Evolutionary conservation across 176 grass and related monocot genomes (phyloP).

Genomic region (Eleusine coracana): DNA sequence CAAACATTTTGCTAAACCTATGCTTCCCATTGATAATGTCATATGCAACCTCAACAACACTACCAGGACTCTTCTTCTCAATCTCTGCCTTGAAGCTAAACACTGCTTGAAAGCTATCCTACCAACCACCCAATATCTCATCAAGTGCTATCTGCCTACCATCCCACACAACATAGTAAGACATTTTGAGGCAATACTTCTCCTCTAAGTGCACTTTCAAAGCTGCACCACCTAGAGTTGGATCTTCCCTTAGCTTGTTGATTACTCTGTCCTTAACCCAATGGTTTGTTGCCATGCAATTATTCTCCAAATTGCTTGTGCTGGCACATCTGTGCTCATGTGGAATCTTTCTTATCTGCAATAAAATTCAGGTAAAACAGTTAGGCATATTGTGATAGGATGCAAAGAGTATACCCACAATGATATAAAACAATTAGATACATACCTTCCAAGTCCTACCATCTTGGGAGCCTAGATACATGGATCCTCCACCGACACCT

Average conservation of each 20-base stretch:
- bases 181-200: neutral
- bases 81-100: neutral
- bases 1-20: neutral
- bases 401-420: no score
- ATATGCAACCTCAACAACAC: neutral
- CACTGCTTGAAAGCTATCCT: neutral
- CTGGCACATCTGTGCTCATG: neutral
- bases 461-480: neutral
- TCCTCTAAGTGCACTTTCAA: neutral
- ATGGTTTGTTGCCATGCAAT: neutral
- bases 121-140: neutral
- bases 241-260: neutral
- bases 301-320: neutral
- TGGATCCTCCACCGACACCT: neutral
- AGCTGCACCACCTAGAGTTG: neutral
- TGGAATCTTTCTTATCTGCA: neutral
- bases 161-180: neutral
- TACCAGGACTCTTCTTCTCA: neutral
- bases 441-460: neutral
- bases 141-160: neutral
- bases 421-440: no score
- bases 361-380: neutral
- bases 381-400: fast-evolving
- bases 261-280: neutral
- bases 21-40: neutral